These are phyloP conservation scores for Cladosporium colombiae DNA, from an alignment of 2,329 filamentous ascomycete genomes.

Conservation along the genomic window DNA sequence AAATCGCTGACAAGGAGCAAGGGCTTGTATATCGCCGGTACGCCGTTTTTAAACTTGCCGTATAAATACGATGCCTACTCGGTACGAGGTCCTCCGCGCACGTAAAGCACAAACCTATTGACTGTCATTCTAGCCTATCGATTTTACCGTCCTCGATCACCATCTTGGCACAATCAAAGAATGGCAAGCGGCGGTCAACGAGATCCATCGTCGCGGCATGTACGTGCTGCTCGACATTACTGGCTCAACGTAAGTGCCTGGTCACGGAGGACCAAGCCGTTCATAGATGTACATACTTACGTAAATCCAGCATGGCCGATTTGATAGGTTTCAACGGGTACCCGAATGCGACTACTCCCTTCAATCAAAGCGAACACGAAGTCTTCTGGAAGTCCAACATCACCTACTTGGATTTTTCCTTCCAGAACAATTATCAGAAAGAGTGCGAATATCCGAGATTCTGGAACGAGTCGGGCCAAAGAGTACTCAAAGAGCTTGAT, in stretches of 20 bases:
- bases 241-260: conserved; percentile 42
- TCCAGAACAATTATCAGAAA: conserved; percentile 55
- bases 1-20: conserved; percentile 40
- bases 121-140: conserved; percentile 53
- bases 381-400: conserved; percentile 58
- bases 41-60: conserved; percentile 63
- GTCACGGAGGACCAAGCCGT: not conserved
- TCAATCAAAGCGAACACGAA: conserved; percentile 56
- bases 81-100: not conserved
- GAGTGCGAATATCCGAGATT: conserved; percentile 58
- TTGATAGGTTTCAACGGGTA: conserved; percentile 63
- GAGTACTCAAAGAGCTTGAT: conserved; percentile 43
- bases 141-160: conserved; percentile 63
- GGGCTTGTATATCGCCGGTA: conserved; percentile 65
- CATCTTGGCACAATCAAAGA: conserved; percentile 61
- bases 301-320: conserved; percentile 63
- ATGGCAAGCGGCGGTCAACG: conserved; percentile 59
- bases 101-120: not conserved
- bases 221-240: conserved; percentile 68
- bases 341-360: conserved; percentile 61
- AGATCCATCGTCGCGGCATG: conserved; percentile 63
- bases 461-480: conserved; percentile 59
- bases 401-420: conserved; percentile 60
- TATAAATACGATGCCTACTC: conserved; percentile 58
- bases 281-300: not conserved